These are phyloP conservation scores for Fragaria ananassa DNA, from an alignment of 306 rosid genomes.

Conservation along the genomic window DNA sequence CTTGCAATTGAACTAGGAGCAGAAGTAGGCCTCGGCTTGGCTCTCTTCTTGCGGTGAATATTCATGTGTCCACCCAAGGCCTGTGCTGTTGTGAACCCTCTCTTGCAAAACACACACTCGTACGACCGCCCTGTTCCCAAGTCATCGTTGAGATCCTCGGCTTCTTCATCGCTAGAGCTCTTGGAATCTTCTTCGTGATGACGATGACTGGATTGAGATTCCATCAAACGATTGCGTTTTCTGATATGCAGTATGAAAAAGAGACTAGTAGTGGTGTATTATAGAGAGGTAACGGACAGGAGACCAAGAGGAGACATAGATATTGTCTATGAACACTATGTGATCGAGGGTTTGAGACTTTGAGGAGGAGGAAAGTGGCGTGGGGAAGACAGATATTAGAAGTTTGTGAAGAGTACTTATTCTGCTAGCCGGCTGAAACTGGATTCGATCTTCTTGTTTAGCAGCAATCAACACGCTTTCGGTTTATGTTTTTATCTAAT, in stretches of 20 bases:
- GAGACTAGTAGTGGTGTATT: constrained; percentile 6
- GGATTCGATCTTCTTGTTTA: constrained; percentile 12
- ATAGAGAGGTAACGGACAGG: constrained; percentile 28
- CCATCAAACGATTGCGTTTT: constrained; percentile 23
- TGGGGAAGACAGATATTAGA: background rate
- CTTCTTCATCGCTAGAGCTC: constrained; percentile 51
- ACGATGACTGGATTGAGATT: constrained; percentile 21
- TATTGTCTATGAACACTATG: constrained; percentile 11
- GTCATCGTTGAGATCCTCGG: constrained; percentile 38
- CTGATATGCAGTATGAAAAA: background rate
- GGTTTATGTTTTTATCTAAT: background rate
- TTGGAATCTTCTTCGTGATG: constrained; percentile 35
- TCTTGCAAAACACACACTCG: constrained; percentile 86
- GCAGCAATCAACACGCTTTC: constrained; percentile 12
- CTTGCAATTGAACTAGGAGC: constrained; percentile 37
- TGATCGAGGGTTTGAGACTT: background rate
- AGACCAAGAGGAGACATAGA: constrained; percentile 17
- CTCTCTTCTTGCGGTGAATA: constrained; percentile 77
- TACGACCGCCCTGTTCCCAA: constrained; percentile 55
- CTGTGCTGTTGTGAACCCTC: constrained; percentile 90
- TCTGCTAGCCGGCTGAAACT: constrained; percentile 10
- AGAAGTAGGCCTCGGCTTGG: constrained; percentile 31
- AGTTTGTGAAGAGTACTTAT: background rate
- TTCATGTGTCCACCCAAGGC: constrained; percentile 97
- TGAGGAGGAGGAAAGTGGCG: background rate